A percentile compares a stretch with the other conserved stretches of the same genome.
Conservation (phyloP, 768 basidiomycete genomes). For the Rhizopogon vesiculosus region DNA sequence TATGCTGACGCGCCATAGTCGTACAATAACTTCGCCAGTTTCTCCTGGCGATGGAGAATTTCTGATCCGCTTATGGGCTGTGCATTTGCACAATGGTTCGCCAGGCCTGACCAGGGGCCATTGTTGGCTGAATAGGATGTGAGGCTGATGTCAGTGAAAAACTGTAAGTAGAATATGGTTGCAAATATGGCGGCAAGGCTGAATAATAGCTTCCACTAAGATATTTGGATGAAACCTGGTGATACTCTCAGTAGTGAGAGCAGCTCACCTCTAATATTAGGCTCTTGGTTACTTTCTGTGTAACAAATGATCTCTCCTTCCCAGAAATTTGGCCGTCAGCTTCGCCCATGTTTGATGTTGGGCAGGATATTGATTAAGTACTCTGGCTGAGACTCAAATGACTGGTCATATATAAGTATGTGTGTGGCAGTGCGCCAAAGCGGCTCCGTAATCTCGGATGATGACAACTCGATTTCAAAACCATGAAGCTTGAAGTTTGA, state of each 20-base stretch:
- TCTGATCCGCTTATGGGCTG: conserved; percentile 44
- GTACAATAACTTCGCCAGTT: conserved; percentile 46
- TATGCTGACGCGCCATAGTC: conserved; percentile 59
- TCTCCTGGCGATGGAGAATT: conserved; percentile 47
- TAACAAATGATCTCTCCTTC: background rate
- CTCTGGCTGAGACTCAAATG: background rate
- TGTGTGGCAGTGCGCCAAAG: too few relatives aligned
- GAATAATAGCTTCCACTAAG: conserved; percentile 3
- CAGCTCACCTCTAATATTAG: background rate
- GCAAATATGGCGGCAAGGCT: conserved; percentile 2
- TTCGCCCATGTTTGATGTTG: background rate
- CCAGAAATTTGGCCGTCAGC: background rate
- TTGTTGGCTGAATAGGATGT: background rate
- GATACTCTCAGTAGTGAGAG: background rate
- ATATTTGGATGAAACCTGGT: background rate
- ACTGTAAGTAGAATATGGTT: background rate
- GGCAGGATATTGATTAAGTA: background rate
- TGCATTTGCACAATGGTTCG: conserved; percentile 42
- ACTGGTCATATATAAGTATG: background rate
- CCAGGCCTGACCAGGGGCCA: conserved; percentile 21
- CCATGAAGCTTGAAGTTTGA: background rate
- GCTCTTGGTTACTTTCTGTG: background rate
- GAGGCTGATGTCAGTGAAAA: background rate
- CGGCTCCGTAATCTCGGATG: too few relatives aligned
- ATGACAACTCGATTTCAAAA: background rate